Evolutionary conservation across 148 eudicot genomes (phyloP).

Genomic region (Heliamphora exappendiculata): DNA sequence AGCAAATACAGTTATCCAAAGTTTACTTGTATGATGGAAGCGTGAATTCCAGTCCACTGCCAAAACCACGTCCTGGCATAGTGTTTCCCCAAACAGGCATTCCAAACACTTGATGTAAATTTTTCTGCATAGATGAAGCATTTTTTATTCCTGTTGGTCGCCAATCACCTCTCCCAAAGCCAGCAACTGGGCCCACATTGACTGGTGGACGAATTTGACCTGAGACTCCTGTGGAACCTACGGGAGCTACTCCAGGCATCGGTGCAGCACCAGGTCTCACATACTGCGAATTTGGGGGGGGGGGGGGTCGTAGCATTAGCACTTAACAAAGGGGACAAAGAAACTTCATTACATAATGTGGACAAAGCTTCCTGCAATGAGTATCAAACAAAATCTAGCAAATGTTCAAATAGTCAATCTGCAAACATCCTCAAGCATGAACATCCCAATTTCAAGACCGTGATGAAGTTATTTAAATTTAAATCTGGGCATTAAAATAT

Average conservation of each 20-base stretch:
- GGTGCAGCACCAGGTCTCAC: constrained; percentile 90
- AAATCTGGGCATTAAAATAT: not conserved
- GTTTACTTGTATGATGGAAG: constrained; percentile 96
- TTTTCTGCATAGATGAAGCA: constrained; percentile 51
- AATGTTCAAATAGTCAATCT: not conserved
- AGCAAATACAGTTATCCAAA: not conserved
- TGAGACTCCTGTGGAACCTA: constrained; percentile 33
- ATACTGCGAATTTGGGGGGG: constrained; percentile 46
- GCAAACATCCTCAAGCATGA: not conserved
- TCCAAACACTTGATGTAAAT: constrained; percentile 56
- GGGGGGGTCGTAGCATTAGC: not conserved
- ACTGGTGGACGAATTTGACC: constrained; percentile 67
- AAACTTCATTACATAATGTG: no score
- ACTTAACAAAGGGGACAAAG: not conserved
- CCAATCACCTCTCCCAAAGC: constrained; percentile 97
- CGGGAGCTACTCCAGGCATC: constrained; percentile 53
- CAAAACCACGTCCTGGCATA: constrained; percentile 65
- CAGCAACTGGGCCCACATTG: constrained; percentile 37
- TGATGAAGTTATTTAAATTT: not conserved
- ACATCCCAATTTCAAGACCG: not conserved
- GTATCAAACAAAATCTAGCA: not conserved
- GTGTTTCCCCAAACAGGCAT: constrained; percentile 52
- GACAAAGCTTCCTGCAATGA: not conserved
- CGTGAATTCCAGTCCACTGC: constrained; percentile 78
- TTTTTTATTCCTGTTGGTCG: constrained; percentile 54